These are phyloP conservation scores for Phaseolus lunatus DNA, from an alignment of 306 rosid genomes.

Conservation along the genomic window DNA sequence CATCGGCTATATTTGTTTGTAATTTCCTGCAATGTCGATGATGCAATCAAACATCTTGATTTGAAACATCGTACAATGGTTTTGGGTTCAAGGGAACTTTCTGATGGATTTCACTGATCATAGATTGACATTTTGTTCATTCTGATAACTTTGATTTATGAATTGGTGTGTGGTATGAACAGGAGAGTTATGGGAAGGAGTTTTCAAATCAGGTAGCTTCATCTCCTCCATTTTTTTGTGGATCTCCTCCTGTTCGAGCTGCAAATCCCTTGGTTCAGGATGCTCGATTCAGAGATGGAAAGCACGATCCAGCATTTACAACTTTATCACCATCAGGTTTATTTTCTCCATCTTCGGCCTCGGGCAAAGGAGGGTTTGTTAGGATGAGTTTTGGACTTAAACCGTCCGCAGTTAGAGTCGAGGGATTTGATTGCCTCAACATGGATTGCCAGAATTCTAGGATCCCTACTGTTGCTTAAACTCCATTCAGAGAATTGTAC, in stretches of 20 bases:
- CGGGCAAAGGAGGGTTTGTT: conserved; percentile 71
- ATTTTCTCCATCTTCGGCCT: conserved; percentile 63
- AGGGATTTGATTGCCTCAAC: conserved; percentile 88
- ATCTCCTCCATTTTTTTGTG: conserved; percentile 87
- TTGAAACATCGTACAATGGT: neutral
- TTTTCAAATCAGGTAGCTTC: conserved; percentile 57
- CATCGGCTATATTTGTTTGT: neutral
- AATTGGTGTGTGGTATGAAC: conserved; percentile 31
- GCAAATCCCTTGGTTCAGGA: conserved; percentile 82
- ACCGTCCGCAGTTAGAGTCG: conserved; percentile 94
- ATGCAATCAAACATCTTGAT: neutral
- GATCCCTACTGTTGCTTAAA: conserved; percentile 80
- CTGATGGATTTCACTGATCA: neutral
- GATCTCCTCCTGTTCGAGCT: conserved; percentile 85
- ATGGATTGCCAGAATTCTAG: conserved; percentile 88
- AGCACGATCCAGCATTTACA: conserved; percentile 44
- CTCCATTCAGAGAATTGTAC: conserved; percentile 67
- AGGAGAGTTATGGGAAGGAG: conserved; percentile 73
- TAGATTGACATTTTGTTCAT: neutral
- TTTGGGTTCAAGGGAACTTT: neutral
- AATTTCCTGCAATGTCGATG: neutral
- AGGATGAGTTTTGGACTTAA: conserved; percentile 75
- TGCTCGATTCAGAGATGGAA: conserved; percentile 74
- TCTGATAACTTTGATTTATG: neutral
- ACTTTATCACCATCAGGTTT: conserved; percentile 67